A percentile compares a stretch with the other conserved stretches of the same genome.
Evolutionary conservation across 2,329 filamentous ascomycete species (phyloP).

Genomic region (Escovopsis sp.): DNA sequence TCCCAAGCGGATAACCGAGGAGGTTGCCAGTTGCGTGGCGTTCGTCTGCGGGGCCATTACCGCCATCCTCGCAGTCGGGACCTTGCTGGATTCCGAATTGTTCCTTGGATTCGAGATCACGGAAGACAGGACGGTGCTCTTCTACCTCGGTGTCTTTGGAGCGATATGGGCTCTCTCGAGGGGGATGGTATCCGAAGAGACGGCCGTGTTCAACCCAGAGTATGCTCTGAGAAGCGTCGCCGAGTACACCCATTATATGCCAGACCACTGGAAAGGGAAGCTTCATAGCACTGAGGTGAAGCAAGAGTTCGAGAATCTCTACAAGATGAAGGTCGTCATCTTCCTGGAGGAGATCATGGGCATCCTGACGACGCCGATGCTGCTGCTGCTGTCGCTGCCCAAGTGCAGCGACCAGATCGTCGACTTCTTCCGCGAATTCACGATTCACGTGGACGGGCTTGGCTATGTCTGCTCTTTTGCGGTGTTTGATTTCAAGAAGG

Average conservation of each 20-base stretch:
- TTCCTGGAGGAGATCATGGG: constrained; percentile 86
- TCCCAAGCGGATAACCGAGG: constrained; percentile 84
- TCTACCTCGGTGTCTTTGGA: constrained; percentile 74
- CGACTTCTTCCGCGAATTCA: constrained; percentile 97
- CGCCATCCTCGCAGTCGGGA: constrained; percentile 69
- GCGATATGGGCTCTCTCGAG: constrained; percentile 71
- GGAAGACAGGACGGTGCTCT: constrained; percentile 71
- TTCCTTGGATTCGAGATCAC: constrained; percentile 90
- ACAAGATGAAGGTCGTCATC: constrained; percentile 82
- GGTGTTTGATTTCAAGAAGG: constrained; percentile 91
- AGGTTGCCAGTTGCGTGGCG: constrained; percentile 67
- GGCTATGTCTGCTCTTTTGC: constrained; percentile 96
- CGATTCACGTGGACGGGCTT: constrained; percentile 87
- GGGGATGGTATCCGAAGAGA: constrained; percentile 75
- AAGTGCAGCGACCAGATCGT: constrained; percentile 84
- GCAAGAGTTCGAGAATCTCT: constrained; percentile 74
- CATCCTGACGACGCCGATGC: constrained; percentile 80
- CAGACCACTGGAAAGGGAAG: constrained; percentile 72
- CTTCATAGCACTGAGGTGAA: constrained; percentile 93
- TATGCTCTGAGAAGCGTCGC: constrained; percentile 80
- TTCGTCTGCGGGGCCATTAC: constrained; percentile 79
- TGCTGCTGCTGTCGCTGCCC: constrained; percentile 75
- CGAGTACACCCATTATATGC: constrained; percentile 83
- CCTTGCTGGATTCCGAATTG: constrained; percentile 77
- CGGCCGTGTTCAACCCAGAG: constrained; percentile 79